Evolutionary conservation across 805 yeast genomes (phyloP), one percentile per base, ranked within the genome.

Genomic region (Zygoascus biomembranicola): DNA sequence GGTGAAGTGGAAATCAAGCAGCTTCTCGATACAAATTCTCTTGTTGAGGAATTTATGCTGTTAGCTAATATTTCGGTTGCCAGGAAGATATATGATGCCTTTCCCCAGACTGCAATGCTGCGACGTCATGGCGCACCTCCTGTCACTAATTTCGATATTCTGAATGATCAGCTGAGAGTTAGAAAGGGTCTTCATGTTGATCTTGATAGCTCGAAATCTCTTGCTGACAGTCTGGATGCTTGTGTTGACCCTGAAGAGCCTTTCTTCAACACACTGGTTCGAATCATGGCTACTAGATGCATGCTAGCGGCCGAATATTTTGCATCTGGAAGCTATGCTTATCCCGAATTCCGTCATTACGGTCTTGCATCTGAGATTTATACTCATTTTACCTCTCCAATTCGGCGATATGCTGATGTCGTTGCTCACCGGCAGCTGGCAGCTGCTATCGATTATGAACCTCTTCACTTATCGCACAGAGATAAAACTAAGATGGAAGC

Each of bases 271-370:
- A 94, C 97, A 0, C 76, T 94, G 62, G 76, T 92, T 6, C 83
- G 99, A 69, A 94, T 94, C 59, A 85, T 94, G 96, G 94, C 97
- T 8, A 94, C 99, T 0, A 79, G 99, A 63, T 92, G 98, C 71
- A 94, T 94, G 99, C 88, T 90, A 86, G 96, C 99, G 1, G 99
- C 99, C 1, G 97, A 92, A 67, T 94, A 94, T 66, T 94, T 94
- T 73, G 83, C 95, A 10, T 81, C 96, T 0, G 98, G 99, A 8
- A 82, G 86, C 14, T 88, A 77, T 64, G 87, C 95, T 9, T 88
- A 89, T 65, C 82, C 95, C 13, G 99, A 94, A 59, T 94, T 88
- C 75, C 81, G 85, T 57, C 99, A 94, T 76, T 94, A 94, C 69
- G 99, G 99, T 68, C 77, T 94, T 58, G 99, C 99, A 2, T 90